phyloP scores from a whole-genome alignment of 768 basidiomycete genomes.

The Podaxis rugospora region DNA sequence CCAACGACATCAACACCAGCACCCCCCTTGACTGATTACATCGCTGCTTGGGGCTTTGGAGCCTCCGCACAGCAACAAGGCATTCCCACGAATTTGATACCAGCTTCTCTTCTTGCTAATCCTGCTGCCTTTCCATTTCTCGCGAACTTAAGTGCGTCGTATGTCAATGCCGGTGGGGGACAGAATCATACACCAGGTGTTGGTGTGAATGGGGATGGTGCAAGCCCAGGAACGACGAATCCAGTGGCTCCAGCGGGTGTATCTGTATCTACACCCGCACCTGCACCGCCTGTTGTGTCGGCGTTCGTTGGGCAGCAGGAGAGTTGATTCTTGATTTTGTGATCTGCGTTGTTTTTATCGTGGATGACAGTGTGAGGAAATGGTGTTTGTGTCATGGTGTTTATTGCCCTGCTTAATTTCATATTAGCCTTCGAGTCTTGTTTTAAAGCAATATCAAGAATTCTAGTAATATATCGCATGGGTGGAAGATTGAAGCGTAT shows the following conservation, averaged over 20 bases:
- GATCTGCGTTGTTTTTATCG: background rate
- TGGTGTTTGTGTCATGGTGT: background rate
- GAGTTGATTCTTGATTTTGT: background rate
- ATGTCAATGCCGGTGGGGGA: background rate
- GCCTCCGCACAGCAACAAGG: background rate
- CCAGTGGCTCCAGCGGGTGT: background rate
- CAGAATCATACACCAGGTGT: background rate
- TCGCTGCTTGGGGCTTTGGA: background rate
- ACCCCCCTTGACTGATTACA: too few relatives aligned
- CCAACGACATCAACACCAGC: too few relatives aligned
- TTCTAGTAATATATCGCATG: background rate
- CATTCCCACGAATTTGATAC: background rate
- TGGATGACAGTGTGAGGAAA: background rate
- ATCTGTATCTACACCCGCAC: background rate
- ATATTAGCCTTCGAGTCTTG: background rate
- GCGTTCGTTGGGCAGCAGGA: slow-evolving; percentile 5
- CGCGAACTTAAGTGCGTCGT: background rate
- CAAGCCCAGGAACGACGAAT: background rate
- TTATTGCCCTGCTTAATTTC: background rate
- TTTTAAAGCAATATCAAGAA: background rate
- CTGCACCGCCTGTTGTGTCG: background rate
- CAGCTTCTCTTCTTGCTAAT: background rate
- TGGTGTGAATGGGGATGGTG: background rate
- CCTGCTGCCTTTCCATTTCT: background rate
- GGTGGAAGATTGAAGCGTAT: background rate